Evolutionary conservation across 495 filamentous ascomycete genomes (phyloP).

Genomic region (Lepidopterella palustris): DNA sequence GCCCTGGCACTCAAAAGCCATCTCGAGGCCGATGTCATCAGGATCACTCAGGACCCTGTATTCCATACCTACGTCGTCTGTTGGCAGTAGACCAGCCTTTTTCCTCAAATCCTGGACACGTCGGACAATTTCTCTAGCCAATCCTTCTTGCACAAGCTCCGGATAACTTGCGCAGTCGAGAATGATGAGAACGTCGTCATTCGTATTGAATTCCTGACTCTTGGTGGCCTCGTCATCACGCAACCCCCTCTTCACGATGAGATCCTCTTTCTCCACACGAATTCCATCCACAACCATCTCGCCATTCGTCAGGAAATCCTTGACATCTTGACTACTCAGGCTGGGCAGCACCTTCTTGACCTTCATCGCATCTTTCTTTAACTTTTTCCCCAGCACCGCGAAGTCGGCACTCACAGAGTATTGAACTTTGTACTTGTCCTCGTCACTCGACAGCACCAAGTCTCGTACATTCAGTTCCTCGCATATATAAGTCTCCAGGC

Average conservation of each 20-base stretch:
- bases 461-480: conserved; percentile 89
- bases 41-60: conserved; percentile 71
- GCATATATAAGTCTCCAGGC: conserved; percentile 74
- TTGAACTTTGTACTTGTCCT: conserved; percentile 83
- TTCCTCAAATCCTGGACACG: conserved; percentile 75
- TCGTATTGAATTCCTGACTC: conserved; percentile 76
- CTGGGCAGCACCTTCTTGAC: conserved; percentile 84
- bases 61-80: conserved; percentile 82
- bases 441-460: conserved; percentile 77
- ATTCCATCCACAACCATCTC: conserved; percentile 80
- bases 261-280: conserved; percentile 68
- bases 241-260: conserved; percentile 75
- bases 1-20: conserved; percentile 64
- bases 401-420: conserved; percentile 87
- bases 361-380: conserved; percentile 84
- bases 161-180: conserved; percentile 69
- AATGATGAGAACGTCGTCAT: conserved; percentile 74
- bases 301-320: conserved; percentile 60
- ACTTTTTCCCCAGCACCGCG: conserved; percentile 90
- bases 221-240: conserved; percentile 59
- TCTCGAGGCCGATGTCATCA: conserved; percentile 64
- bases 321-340: conserved; percentile 72
- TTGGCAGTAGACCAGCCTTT: conserved; percentile 71
- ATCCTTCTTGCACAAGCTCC: conserved; percentile 65
- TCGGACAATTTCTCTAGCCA: conserved; percentile 78